Evolutionary conservation across 2,329 filamentous ascomycete species (phyloP), one percentile per base, ranked within the genome.

Genomic region (Teratosphaeriaceae sp.): DNA sequence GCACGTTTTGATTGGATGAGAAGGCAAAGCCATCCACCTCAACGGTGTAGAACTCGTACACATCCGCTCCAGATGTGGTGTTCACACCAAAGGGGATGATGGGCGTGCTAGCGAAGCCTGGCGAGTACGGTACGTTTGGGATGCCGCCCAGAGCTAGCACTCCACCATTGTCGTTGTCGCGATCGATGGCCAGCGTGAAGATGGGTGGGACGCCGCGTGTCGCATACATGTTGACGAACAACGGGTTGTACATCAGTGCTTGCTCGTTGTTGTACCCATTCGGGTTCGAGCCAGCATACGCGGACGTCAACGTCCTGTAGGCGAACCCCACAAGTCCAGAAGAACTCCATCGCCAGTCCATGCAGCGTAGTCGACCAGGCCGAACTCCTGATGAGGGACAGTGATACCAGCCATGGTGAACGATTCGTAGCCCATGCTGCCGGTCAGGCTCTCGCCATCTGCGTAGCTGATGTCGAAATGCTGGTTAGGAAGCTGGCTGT

Each of bases 241-340:
- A 52, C 0, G 74, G 70, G 40, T 70, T 64, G 58, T 78, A 78
- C 0, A 56, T 36, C 53, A 62, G 31, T 4, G 40, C 19, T 12
- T 42, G 33, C 11, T 30, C 40, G 43, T 54, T 44, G 50, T 41
- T 38, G 34, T 60, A 53, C 11, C 37, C 13, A 15, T 38, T 44
- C 1, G 57, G 52, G 34, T 60, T 46, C 13, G 50, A 52, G 27
- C 63, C 64, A 6, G 42, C 20, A 42, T 60, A 65, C 20, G 67
- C 64, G 18, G 65, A 67, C 1, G 73, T 76, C 31, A 76, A 51
- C 12, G 65, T 60, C 6, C 71, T 68, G 51, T 74, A 78, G 1
- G 65, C 72, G 11, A 79, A 62, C 1, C 75, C 75, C 3, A 78
- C 50, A 2, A 78, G 56, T 2, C 75, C 75, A 20, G 66, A 68